Conservation (phyloP, 2,329 filamentous ascomycete genomes). For the Hymenoscyphus salicellus region DNA sequence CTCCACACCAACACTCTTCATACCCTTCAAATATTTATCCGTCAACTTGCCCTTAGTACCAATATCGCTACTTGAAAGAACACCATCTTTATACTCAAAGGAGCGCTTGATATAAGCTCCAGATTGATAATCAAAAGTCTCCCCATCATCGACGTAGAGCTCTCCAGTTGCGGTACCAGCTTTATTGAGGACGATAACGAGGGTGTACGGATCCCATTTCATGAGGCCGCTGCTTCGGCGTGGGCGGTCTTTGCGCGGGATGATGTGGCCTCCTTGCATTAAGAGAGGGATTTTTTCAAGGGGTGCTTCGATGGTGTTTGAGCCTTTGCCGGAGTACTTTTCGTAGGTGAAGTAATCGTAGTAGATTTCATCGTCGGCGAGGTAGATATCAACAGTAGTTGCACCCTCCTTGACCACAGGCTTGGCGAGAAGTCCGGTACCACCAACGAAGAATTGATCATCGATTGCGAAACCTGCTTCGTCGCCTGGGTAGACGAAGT, state of each 20-base stretch:
- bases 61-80: slow-evolving; percentile 68
- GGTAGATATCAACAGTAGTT: slow-evolving; percentile 72
- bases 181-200: slow-evolving; percentile 71
- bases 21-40: slow-evolving; percentile 72
- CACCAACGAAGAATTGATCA: slow-evolving; percentile 88
- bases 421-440: slow-evolving; percentile 86
- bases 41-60: slow-evolving; percentile 57
- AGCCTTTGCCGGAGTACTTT: slow-evolving; percentile 66
- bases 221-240: slow-evolving; percentile 83
- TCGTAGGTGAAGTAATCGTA: slow-evolving; percentile 94
- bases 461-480: slow-evolving; percentile 86
- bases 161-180: slow-evolving; percentile 73
- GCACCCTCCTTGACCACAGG: slow-evolving; percentile 79
- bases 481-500: slow-evolving; percentile 83
- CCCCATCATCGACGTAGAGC: slow-evolving; percentile 89
- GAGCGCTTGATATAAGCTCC: slow-evolving; percentile 85
- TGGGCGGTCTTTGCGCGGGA: slow-evolving; percentile 84
- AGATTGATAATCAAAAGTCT: slow-evolving; percentile 81
- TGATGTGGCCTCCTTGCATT: slow-evolving; percentile 89
- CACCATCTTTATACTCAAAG: slow-evolving; percentile 63
- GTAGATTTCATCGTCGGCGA: slow-evolving; percentile 85
- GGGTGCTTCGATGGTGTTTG: slow-evolving; percentile 68
- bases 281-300: slow-evolving; percentile 84
- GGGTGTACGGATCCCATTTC: slow-evolving; percentile 92
- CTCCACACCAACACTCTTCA: slow-evolving; percentile 76